Base-by-base conservation (phyloP, 768 basidiomycete species). In the Cystobasidium ongulense region DNA sequence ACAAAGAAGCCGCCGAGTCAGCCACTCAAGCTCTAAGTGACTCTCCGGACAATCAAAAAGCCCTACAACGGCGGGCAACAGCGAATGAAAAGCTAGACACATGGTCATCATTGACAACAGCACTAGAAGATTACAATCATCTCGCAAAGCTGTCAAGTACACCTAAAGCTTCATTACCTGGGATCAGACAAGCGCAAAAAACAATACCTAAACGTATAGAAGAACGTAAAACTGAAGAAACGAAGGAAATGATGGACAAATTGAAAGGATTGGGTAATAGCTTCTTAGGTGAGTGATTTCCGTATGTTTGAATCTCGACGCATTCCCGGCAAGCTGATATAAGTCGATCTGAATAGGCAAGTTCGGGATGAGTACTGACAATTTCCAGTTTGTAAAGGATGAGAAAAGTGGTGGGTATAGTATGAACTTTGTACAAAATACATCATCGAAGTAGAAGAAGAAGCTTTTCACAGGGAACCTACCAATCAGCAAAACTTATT, bases 301-400 rank as follows among this genome's bases (percentile, higher is more conserved):
- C 23, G 52, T 13, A 10, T 43, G 29, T 18, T 11, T n/a, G 35
- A 8, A 25, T 52, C 43, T 8, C 63, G 5, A 46, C 21, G 17
- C 31, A n/a, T 64, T 27, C 43, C 13, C 13, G n/a, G 52, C 36
- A 33, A 31, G 57, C 2, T 27, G 57, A 59, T 29, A 21, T 11
- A 7, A 15, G 29, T 59, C 29, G 57, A 5, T 29, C 29, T 59
- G 57, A 59, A 18, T 76, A 94, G 91, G 92, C 1, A 90, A 90
- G 74, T 98, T 98, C 79, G 95, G 96, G 21, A 81, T 98, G 76
- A 92, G 89, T 17, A 97, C 94, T 0, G 88, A 98, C 80, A 98
- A 95, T 82, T 98, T 98, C 85, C 90, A 98, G 82, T 91, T 99
- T 78, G 88, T 88, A 74, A 91, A 91, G 21, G 94, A 95, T 76